A percentile compares a stretch with the other conserved stretches of the same genome.
Conservation (phyloP, 805 yeast species). For the Blastobotrys attinorum region DNA sequence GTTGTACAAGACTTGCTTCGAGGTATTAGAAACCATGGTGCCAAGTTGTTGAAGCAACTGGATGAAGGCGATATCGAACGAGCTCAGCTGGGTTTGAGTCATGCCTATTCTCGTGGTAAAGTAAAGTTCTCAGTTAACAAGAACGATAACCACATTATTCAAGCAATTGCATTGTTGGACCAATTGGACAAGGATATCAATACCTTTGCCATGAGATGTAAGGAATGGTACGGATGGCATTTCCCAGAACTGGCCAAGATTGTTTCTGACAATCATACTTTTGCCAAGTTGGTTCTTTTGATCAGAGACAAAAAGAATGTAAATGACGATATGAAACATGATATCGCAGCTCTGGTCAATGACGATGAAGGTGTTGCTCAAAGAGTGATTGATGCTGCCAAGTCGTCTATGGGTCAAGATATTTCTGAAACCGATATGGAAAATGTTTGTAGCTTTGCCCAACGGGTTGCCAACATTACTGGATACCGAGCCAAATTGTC, state of each 20-base stretch:
- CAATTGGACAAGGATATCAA: conserved; percentile 97
- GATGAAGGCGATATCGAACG: conserved; percentile 94
- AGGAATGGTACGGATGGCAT: conserved; percentile 99
- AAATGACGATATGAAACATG: conserved; percentile 64
- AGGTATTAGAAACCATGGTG: conserved; percentile 88
- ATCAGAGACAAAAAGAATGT: conserved; percentile 83
- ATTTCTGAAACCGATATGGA: conserved; percentile 90
- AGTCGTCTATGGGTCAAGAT: conserved; percentile 99
- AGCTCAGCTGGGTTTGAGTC: conserved; percentile 98
- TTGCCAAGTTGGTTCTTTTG: conserved; percentile 71
- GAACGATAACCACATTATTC: conserved; percentile 98
- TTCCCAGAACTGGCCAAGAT: conserved; percentile 94
- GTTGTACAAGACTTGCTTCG: conserved; percentile 90
- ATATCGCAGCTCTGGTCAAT: conserved; percentile 78
- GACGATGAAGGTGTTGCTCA: conserved; percentile 92
- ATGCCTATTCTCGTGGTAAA: conserved; percentile 97
- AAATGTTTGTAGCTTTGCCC: conserved; percentile 84
- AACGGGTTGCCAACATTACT: conserved; percentile 83
- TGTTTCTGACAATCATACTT: conserved; percentile 80
- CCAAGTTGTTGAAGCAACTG: conserved; percentile 80
- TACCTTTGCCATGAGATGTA: conserved; percentile 94
- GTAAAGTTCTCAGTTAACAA: conserved; percentile 98
- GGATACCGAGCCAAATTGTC: conserved; percentile 83
- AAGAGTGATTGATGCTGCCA: conserved; percentile 87
- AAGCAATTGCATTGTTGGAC: conserved; percentile 95